Evolutionary conservation across 345 rosid species (phyloP), one percentile per base, ranked within the genome.

Genomic region (Sapria himalayana): DNA sequence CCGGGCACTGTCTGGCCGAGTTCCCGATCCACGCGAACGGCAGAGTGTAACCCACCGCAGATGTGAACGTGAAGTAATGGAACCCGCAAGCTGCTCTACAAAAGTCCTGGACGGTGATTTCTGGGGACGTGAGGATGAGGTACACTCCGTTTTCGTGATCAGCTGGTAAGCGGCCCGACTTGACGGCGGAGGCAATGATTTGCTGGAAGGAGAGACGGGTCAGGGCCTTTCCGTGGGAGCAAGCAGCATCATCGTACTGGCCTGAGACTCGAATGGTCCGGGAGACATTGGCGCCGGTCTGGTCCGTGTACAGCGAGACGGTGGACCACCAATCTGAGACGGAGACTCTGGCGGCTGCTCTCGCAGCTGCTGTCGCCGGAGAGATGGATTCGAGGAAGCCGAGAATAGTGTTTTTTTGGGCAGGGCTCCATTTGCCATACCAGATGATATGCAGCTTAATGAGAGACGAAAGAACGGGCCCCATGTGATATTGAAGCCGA

Each of bases 11-110:
- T 24, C 67, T 64, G 0, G 67, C 94, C 0, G 93, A 78, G 25
- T 78, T 78, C 5, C 98, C 98, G 25, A 89, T 62, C 98, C 98
- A 89, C 2, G 98, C 98, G 61, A 81, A 89, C 9, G 98, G 98
- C 42, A 89, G 47, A 0, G 98, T 89, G 78, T 89, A 76, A 3
- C 98, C 98, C 18, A 89, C 98, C 76, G 76, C 65, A 0, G 98
- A 81, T 0, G 98, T 94, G 64, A 89, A 89, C 2, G 98, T 89
- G 55, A 89, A 89, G 43, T 89, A 89, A 33, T 89, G 98, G 57
- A 89, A 89, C 0, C 98, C 98, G 14, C 98, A 89, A 2, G 79
- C 98, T 1, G 93, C 93, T 5, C 98, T 70, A 51, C 98, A 89
- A 50, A 74, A 89, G 40, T 89, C 98, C 43, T 89, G 91, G 45